phyloP scores from a whole-genome alignment of 2,329 filamentous ascomycete genomes.

The Hypoxylon sp. region DNA sequence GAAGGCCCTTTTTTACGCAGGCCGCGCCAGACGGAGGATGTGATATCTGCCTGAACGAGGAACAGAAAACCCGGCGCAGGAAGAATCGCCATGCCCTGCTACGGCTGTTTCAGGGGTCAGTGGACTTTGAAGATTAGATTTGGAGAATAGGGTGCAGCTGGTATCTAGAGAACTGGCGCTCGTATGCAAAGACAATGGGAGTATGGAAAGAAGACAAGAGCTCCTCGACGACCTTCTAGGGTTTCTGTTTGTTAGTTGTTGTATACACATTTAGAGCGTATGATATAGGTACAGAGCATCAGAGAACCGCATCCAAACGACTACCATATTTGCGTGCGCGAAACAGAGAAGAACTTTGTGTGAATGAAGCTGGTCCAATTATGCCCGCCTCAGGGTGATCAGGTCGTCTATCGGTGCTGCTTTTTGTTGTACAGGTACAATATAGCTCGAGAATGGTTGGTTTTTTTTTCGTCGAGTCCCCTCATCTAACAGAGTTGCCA shows the following conservation, averaged over 20 bases:
- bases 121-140: constrained; percentile 24
- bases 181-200: background rate
- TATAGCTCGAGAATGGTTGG: constrained; percentile 22
- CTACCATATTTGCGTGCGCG: constrained; percentile 7
- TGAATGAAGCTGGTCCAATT: constrained; percentile 27
- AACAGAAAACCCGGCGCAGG: constrained; percentile 18
- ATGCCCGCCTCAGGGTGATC: constrained; percentile 22
- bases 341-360: constrained; percentile 6
- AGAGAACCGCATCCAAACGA: constrained; percentile 9
- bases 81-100: constrained; percentile 19
- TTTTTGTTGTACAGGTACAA: constrained; percentile 37
- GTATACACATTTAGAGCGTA: constrained; percentile 18
- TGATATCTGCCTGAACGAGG: constrained; percentile 23
- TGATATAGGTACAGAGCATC: constrained; percentile 31
- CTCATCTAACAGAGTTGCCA: constrained; percentile 9
- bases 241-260: constrained; percentile 21
- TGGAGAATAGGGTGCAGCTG: constrained; percentile 10
- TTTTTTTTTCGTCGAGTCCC: constrained; percentile 22
- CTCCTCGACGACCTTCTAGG: constrained; percentile 20
- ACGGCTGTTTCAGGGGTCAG: constrained; percentile 23
- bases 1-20: constrained; percentile 41
- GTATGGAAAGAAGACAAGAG: constrained; percentile 12
- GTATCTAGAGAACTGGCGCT: constrained; percentile 3
- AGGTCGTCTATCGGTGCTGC: constrained; percentile 32
- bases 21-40: constrained; percentile 26